Base-by-base conservation (phyloP, 768 basidiomycete genomes). In the Panaeolus cyanescens region DNA sequence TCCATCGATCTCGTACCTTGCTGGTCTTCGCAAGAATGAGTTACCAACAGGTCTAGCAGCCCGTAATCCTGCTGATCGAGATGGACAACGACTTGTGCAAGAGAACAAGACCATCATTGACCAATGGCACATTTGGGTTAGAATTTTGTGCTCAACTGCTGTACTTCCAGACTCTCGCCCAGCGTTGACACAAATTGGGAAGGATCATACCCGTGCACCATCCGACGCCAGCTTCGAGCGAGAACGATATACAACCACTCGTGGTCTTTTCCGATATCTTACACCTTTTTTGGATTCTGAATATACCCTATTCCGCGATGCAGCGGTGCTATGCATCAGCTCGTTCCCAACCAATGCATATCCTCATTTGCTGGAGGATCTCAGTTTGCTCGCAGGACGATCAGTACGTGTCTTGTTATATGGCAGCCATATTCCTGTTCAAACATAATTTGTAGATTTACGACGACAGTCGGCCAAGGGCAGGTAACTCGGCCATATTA, bases 271-370 rank as follows among this genome's bases (percentile, higher is more conserved):
- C 75, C 83, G 90, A 65, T 91, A 92, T 65, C 79, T 96, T 58
- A 91, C 92, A 0, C 92, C 93, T 5, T 93, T 95, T 71, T 80
- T 98, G 58, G 91, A 93, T 63, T 92, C 91, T 5, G 95, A 96
- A 66, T 89, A 91, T 68, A 85, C 85, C 1, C 78, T 85, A 9
- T 95, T 96, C 72, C 87, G 93, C 56, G 92, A 95, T 70, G 87
- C 90, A 0, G 93, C 92, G 12, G 93, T 96, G 9, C 77, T 92
- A 34, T 93, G 94, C 60, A 91, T 98, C 70, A 95, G 95, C 68
- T 88, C 91, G 25, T 91, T 96, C 65, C 92, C 92, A 5, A 80
- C 86, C 10, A 82, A 77, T 64, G 87, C 86, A 0, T 95, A 96
- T 71, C 85, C 90, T 9, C 87, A 91, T 32, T 80, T 97, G 20